phyloP scores from a whole-genome alignment of 1,284 basidiomycete genomes.

The Cystobasidium slooffiae region DNA sequence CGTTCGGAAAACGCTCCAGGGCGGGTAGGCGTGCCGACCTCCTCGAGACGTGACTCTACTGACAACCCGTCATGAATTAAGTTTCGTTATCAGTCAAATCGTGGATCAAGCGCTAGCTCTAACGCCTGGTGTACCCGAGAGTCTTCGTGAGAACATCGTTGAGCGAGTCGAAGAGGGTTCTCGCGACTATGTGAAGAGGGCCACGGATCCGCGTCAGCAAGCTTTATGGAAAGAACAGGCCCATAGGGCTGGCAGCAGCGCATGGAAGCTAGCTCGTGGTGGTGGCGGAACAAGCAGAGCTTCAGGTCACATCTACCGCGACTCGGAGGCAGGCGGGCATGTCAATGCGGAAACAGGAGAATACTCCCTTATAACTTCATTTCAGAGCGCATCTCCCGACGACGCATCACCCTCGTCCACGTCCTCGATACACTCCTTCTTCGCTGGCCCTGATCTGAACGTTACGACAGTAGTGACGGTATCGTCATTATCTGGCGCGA shows the following conservation, averaged over 20 bases:
- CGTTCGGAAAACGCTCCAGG: constrained; percentile 15
- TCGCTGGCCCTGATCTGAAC: constrained; percentile 4
- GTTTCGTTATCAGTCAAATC: constrained; percentile 18
- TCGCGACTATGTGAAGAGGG: constrained; percentile 29
- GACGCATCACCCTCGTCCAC: not conserved
- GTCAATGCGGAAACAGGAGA: constrained; percentile 26
- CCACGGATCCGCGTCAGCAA: constrained; percentile 25
- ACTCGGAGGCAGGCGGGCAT: not conserved
- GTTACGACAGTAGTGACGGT: constrained; percentile 35
- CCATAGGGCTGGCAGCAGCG: not conserved
- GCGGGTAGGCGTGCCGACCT: constrained; percentile 7
- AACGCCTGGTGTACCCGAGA: constrained; percentile 26
- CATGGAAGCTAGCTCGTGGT: constrained; percentile 8
- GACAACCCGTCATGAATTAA: not conserved
- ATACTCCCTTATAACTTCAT: constrained; percentile 15
- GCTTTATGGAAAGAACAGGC: constrained; percentile 15
- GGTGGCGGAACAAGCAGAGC: constrained; percentile 37
- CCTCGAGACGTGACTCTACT: not conserved
- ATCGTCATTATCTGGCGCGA: not conserved
- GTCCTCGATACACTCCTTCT: constrained; percentile 33
- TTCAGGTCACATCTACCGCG: not conserved
- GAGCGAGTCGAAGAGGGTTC: constrained; percentile 34
- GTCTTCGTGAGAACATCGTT: constrained; percentile 22
- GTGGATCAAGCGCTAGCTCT: constrained; percentile 40
- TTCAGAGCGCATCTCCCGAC: not conserved